Percentiles rank a stretch among this genome's conserved stretches.
Evolutionary conservation across 1,284 basidiomycete genomes (phyloP).

Genomic region (Ceraceosorus guamensis): DNA sequence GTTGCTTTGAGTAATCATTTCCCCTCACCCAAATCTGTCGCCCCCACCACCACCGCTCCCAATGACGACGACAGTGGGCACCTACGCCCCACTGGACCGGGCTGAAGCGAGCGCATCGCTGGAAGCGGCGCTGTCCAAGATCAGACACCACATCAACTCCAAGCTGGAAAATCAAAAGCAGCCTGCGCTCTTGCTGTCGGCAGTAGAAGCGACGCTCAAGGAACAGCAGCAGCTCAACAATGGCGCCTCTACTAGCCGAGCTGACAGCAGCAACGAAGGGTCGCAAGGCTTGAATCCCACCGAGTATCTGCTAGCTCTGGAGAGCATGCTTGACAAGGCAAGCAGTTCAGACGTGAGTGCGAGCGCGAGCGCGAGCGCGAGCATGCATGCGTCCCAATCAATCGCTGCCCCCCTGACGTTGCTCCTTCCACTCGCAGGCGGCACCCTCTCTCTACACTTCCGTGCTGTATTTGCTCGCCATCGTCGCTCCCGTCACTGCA

Average conservation of each 20-base stretch:
- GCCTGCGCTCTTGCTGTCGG: constrained; percentile 78
- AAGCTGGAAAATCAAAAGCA: constrained; percentile 77
- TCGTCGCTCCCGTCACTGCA: constrained; percentile 35
- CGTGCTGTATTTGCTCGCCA: constrained; percentile 38
- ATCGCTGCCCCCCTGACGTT: constrained; percentile 1
- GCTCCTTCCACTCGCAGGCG: background rate
- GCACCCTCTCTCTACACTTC: constrained; percentile 21
- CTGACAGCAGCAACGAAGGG: constrained; percentile 51
- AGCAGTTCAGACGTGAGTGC: constrained; percentile 3
- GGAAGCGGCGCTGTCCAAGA: constrained; percentile 57
- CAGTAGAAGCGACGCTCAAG: constrained; percentile 78
- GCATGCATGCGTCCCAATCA: background rate
- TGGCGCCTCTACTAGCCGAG: constrained; percentile 56
- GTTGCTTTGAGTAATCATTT: too few species aligned
- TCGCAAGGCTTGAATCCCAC: constrained; percentile 20
- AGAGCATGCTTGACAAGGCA: constrained; percentile 34
- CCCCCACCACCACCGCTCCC: too few species aligned
- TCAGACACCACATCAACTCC: constrained; percentile 76
- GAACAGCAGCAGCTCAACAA: constrained; percentile 60
- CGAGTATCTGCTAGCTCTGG: constrained; percentile 42
- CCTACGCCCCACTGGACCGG: too few species aligned
- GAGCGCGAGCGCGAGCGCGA: background rate
- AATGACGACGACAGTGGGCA: too few species aligned
- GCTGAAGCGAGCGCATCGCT: constrained; percentile 1
- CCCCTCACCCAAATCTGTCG: too few species aligned